Evolutionary conservation across 2,329 filamentous ascomycete species (phyloP).

Genomic region (Penicillium sp.): DNA sequence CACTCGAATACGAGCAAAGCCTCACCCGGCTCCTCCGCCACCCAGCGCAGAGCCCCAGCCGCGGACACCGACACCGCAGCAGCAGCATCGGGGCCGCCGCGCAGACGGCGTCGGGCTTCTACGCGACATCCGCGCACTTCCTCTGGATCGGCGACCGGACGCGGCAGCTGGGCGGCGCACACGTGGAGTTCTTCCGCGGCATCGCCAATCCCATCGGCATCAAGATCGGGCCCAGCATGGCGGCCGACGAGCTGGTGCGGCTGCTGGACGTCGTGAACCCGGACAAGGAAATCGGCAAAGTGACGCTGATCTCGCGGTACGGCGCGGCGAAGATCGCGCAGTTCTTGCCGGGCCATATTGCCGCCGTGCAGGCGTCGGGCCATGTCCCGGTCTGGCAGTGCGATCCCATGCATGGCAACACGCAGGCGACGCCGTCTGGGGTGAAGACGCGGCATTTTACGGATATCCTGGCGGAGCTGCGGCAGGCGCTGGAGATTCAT

Average conservation of each 20-base stretch:
- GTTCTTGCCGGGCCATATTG: constrained; percentile 80
- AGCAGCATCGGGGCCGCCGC: not conserved
- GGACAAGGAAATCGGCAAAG: constrained; percentile 75
- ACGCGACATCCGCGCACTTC: constrained; percentile 94
- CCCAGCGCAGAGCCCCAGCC: no score
- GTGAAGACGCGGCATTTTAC: constrained; percentile 92
- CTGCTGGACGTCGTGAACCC: constrained; percentile 88
- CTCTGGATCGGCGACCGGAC: constrained; percentile 98
- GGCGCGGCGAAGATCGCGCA: constrained; percentile 72
- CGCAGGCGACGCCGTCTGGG: constrained; percentile 64
- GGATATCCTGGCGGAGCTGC: constrained; percentile 84
- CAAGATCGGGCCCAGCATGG: constrained; percentile 89
- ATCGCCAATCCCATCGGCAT: constrained; percentile 94
- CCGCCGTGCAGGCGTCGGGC: constrained; percentile 76
- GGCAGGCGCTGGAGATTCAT: constrained; percentile 79
- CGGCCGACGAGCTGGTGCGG: constrained; percentile 68
- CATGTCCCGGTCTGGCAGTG: constrained; percentile 91
- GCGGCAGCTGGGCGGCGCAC: constrained; percentile 84
- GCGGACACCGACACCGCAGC: not conserved
- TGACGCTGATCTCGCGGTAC: constrained; percentile 94
- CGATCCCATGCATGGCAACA: constrained; percentile 95
- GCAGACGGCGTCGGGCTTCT: constrained; percentile 58
- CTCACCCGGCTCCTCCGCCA: constrained; percentile 70
- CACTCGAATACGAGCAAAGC: constrained; percentile 90
- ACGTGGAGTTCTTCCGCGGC: constrained; percentile 96